Evolutionary conservation across 1,139 yeast species (phyloP), one percentile per base, ranked within the genome.

Genomic region (Blastobotrys petasosporus): DNA sequence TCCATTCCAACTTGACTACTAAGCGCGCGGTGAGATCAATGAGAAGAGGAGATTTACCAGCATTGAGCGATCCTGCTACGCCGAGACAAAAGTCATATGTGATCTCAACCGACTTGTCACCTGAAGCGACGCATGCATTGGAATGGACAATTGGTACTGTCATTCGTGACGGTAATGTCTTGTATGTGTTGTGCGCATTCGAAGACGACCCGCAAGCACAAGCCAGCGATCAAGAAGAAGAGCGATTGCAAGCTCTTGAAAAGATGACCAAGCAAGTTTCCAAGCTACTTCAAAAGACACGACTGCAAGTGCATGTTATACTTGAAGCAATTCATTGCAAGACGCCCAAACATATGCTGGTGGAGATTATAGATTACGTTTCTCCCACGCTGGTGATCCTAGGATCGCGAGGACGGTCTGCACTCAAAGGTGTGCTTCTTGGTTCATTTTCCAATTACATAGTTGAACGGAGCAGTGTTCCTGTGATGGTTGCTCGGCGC

Each of bases 101-200:
- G 47, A 75, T 85, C 31, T 85, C 92, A 59, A 78, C 85, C 69
- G 95, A 86, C 61, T 76, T 85, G 57, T 82, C 92, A 1, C 87
- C 90, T 1, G 97, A 87, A 58, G 83, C 95, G 3, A 74, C 76
- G 32, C 86, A 85, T 64, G 94, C 97, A 0, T 71, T 90, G 38
- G 94, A 87, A 58, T 90, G 96, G 87, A 79, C 90, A 40, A 74
- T 90, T 54, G 97, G 97, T 1, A 80, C 95, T 0, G 85, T 88
- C 1, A 71, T 88, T 44, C 84, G 83, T 25, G 94, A 86, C 58
- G 94, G 94, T 0, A 85, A 88, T 49, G 88, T 88, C 1, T 66
- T 90, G 44, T 86, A 85, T 60, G 77, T 87, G 23, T 79, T 88
- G 13, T 84, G 85, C 61, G 90, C 86, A 20, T 77, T 80, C 52